phyloP scores from a whole-genome alignment of 768 basidiomycete genomes.

The Suillus occidentalis region DNA sequence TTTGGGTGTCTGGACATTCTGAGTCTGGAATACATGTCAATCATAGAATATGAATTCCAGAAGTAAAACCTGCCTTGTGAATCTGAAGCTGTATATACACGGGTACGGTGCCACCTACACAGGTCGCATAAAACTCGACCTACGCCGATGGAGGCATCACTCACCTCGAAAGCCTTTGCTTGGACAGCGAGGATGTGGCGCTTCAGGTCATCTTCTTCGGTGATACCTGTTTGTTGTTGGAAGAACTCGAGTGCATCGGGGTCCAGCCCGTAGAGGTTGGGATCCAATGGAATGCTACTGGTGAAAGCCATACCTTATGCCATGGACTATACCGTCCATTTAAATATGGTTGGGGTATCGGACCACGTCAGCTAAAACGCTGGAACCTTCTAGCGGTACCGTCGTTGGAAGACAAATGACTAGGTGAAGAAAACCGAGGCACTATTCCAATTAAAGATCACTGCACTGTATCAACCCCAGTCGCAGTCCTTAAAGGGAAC shows the following conservation, averaged over 20 bases:
- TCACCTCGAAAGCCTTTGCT: constrained; percentile 32
- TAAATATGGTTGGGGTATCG: neutral
- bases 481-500: neutral
- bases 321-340: neutral
- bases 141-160: constrained; percentile 1
- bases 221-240: constrained; percentile 29
- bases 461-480: neutral
- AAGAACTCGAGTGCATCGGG: constrained; percentile 25
- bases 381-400: constrained; percentile 1
- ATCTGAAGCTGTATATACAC: constrained; percentile 22
- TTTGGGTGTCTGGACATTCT: constrained; percentile 20
- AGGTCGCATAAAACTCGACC: neutral
- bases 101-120: constrained; percentile 24
- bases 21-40: constrained; percentile 13
- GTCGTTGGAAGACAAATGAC: neutral
- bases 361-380: neutral
- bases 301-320: neutral
- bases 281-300: constrained; percentile 4
- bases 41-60: neutral
- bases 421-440: neutral
- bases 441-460: neutral
- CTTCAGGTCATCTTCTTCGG: constrained; percentile 30
- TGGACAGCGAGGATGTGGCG: constrained; percentile 36
- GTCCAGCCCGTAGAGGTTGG: constrained; percentile 17
- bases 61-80: constrained; percentile 14